Evolutionary conservation across 345 rosid species (phyloP), one percentile per base, ranked within the genome.

Genomic region (Camelina sativa): DNA sequence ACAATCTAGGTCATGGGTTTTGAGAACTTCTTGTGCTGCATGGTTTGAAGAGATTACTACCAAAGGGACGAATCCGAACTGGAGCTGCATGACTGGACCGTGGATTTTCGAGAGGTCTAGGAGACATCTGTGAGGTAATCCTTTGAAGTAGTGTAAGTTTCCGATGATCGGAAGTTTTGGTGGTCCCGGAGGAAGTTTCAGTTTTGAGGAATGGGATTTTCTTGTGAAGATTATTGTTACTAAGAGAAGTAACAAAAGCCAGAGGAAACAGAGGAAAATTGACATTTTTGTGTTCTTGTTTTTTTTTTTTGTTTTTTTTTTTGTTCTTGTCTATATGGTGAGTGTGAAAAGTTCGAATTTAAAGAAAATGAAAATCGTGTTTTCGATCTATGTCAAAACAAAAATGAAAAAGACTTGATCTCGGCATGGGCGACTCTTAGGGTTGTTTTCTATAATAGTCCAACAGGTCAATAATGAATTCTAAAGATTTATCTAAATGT

Each of bases 1-100:
- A 69, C 82, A 78, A 1, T 65, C 64, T 22, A 79, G 76, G 53
- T 87, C 87, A 12, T 82, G 73, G 4, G 79, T 72, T 74, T 79
- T 78, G 44, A 78, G 70, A 48, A 73, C 74, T 34, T 78, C 81
- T 73, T 78, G 69, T 35, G 81, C 81, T 11, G 71, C 73, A 52
- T 78, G 35, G 34, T 35, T 80, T 68, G 68, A 84, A 19, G 70
- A 78, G 70, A 78, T 7, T 40, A 78, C 22, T 11, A 73, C 68
- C 4, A 59, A 3, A 19, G 72, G 72, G 17, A 79, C 60, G 20
- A 38, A 62, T 16, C 82, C 82, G n/a, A 79, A 38, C 12, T 58
- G 65, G 34, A 79, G 50, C 38, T 19, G 46, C 76, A 79, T 69
- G 68, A 79, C 72, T 40, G 76, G 82, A 63, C 82, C 82, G 16